Conservation (phyloP, 176 grass and related monocot genomes). For the Rhynchospora tenuis region DNA sequence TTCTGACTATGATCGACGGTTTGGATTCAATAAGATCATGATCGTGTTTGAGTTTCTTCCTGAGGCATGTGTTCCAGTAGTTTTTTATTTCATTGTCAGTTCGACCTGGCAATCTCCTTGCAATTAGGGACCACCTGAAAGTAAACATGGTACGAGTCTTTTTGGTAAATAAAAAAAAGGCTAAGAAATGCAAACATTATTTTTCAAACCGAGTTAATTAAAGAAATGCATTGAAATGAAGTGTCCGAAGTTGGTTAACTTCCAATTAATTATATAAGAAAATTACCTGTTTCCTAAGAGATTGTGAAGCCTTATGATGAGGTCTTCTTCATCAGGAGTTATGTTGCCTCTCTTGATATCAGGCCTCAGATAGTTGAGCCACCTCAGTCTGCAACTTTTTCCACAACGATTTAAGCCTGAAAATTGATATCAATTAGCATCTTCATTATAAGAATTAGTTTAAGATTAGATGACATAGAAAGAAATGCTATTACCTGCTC, state of each 20-base stretch:
- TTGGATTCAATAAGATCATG: background rate
- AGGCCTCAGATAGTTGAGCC: slow-evolving; percentile 65
- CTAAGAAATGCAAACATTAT: background rate
- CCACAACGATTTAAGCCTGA: slow-evolving; percentile 53
- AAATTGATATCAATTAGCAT: background rate
- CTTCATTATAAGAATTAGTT: background rate
- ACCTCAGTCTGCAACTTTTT: slow-evolving; percentile 65
- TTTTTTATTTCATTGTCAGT: slow-evolving; percentile 92
- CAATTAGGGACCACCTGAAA: slow-evolving; percentile 60
- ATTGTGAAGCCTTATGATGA: slow-evolving; percentile 62
- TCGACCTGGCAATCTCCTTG: slow-evolving; percentile 62
- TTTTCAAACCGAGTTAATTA: background rate
- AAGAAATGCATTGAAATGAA: background rate
- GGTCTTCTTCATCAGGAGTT: slow-evolving; percentile 58
- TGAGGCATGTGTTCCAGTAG: slow-evolving; percentile 54
- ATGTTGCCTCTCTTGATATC: slow-evolving; percentile 77
- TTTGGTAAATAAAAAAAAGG: background rate
- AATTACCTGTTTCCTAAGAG: slow-evolving; percentile 56
- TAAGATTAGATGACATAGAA: background rate
- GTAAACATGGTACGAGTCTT: too few relatives aligned
- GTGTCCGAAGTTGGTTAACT: background rate
- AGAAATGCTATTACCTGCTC: slow-evolving; percentile 14
- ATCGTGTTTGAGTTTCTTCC: background rate
- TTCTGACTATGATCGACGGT: background rate
- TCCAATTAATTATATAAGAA: background rate